Base-by-base conservation (phyloP, 1,139 yeast species). In the Taphrina pruni region DNA sequence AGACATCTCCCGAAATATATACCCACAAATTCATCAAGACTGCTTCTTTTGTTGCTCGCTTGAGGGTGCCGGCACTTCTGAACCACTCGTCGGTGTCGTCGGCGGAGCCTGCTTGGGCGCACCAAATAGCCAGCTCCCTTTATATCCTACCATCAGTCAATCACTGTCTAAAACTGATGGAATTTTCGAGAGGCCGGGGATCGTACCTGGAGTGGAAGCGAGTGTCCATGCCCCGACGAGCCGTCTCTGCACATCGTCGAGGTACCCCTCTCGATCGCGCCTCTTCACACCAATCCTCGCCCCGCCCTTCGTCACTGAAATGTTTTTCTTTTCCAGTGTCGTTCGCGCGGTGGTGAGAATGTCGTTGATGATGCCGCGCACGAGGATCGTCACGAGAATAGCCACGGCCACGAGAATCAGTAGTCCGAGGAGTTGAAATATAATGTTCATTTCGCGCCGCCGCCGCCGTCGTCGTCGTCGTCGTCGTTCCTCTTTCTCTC, bases 261-360 rank as follows among this genome's bases (percentile, higher is more conserved):
- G 39, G 41, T 55, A 50, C 21, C 39, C 35, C 21, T 65, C 69
- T 35, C 61, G 39, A 12, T 51, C 48, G 35, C 57, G 52, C 41
- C 26, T 12, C 52, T 57, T 57, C 51, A 65, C 64, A 45, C 69
- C 64, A 43, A 65, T 57, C 12, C 45, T 57, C n/a, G 69, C 69
- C 35, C 69, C 69, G 14, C 52, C 17, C 6, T 45, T 9, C 5
- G 64, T 45, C 41, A 65, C 35, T 14, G 17, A 26, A 52, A 65
- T 54, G 20, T 65, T 48, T 20, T 58, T 55, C 14, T 36, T 38
- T 17, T 11, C 48, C 55, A 57, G 35, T 26, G 55, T 21, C 14
- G 12, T 6, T 46, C 32, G 12, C 26, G 56, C 26, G 12, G 17
- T 9, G n/a, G 8, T 20, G 50, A 60, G 45, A 36, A 51, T 26